Percentiles rank a stretch among this genome's conserved stretches.
Evolutionary conservation across 768 basidiomycete species (phyloP).

Genomic region (Suillus decipiens): DNA sequence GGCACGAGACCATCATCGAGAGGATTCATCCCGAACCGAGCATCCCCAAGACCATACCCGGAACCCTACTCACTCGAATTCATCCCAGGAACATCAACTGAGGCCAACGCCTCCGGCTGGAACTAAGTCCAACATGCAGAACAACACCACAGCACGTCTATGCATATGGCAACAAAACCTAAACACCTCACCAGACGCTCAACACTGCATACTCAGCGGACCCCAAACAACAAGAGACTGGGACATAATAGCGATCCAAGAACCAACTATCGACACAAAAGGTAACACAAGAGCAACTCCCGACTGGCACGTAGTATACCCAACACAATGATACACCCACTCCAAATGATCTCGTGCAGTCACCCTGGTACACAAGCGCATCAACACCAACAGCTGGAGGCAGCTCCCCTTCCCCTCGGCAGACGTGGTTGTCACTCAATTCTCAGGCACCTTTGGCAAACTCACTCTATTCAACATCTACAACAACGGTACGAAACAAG

Average conservation of each 20-base stretch:
- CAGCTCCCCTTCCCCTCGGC: conserved; percentile 19
- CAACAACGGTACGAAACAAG: conserved; percentile 11
- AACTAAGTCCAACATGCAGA: background rate
- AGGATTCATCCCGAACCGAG: background rate
- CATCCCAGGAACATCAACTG: background rate
- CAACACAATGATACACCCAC: background rate
- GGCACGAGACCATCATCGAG: background rate
- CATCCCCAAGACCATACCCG: background rate
- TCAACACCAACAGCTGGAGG: conserved; percentile 26
- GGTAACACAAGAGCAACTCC: conserved; percentile 6
- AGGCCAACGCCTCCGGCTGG: background rate
- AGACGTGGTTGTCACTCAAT: conserved; percentile 25
- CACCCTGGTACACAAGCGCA: conserved; percentile 20
- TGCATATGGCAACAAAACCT: conserved; percentile 34
- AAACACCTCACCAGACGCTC: conserved; percentile 24
- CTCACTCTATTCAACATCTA: conserved; percentile 22
- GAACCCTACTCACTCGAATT: background rate
- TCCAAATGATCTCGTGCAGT: conserved; percentile 13
- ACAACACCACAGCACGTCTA: conserved; percentile 3
- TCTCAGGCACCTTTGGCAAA: background rate
- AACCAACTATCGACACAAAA: background rate
- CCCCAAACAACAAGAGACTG: background rate
- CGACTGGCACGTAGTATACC: background rate
- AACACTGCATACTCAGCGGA: conserved; percentile 19
- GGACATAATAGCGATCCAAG: conserved; percentile 11